Evolutionary conservation across 2,329 filamentous ascomycete genomes (phyloP).

Genomic region (Claviceps sp.): DNA sequence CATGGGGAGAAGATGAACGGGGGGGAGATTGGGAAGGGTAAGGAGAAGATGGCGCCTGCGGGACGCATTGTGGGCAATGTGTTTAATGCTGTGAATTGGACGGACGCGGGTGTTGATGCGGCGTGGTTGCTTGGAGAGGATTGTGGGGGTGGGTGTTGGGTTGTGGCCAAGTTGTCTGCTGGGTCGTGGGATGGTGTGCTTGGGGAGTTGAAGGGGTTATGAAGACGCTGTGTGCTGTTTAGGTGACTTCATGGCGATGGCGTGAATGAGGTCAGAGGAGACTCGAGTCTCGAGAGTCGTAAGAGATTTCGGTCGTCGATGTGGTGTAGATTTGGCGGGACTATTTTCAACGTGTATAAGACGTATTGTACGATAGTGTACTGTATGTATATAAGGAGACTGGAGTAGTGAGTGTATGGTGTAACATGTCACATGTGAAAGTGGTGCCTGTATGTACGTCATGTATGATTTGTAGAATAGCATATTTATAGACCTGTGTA

Average conservation of each 20-base stretch:
- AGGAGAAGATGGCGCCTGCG: not conserved
- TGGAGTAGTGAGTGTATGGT: too few species aligned
- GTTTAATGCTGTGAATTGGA: slow-evolving; percentile 1
- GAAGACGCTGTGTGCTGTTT: not conserved
- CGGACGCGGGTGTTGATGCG: slow-evolving; percentile 1
- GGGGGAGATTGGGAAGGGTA: not conserved
- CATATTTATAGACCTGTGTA: too few species aligned
- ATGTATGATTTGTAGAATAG: too few species aligned
- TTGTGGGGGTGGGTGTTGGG: not conserved
- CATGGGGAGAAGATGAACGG: not conserved
- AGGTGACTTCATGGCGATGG: not conserved
- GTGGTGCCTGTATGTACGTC: too few species aligned
- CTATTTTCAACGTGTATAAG: too few species aligned
- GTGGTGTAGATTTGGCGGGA: too few species aligned
- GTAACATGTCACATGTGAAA: too few species aligned
- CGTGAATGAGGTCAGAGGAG: too few species aligned
- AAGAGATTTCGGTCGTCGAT: too few species aligned
- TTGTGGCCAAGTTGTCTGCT: slow-evolving; percentile 2
- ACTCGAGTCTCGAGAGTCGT: too few species aligned
- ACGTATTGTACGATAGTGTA: too few species aligned
- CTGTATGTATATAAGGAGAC: too few species aligned
- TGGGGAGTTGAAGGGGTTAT: not conserved
- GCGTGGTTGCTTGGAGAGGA: not conserved
- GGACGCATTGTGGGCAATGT: not conserved
- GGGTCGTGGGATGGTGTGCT: not conserved